Conservation (phyloP, 495 filamentous ascomycete genomes). For the Monascus purpureus region DNA sequence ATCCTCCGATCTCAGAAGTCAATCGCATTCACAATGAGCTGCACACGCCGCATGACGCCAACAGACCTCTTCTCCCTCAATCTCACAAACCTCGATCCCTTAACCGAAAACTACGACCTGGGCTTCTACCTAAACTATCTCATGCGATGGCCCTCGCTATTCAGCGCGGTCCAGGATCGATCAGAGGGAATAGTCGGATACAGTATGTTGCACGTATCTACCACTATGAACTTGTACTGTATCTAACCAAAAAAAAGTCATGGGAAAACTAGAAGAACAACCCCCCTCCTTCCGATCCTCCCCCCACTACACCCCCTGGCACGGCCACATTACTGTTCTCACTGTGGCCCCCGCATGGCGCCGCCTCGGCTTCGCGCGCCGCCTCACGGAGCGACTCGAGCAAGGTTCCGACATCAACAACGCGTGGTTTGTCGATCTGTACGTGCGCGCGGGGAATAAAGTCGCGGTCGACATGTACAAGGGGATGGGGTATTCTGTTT, state of each 20-base stretch:
- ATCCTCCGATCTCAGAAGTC: too few relatives aligned
- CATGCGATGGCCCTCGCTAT: conserved; percentile 86
- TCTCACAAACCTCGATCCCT: conserved; percentile 69
- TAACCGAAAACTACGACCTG: conserved; percentile 93
- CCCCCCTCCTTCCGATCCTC: conserved; percentile 54
- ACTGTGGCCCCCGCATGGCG: conserved; percentile 81
- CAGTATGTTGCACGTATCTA: too few relatives aligned
- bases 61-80: conserved; percentile 75
- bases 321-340: conserved; percentile 92
- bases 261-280: conserved; percentile 90
- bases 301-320: conserved; percentile 86
- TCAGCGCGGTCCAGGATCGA: conserved; percentile 70
- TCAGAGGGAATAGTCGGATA: conserved; percentile 80
- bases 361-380: conserved; percentile 70
- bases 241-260: conserved; percentile 43
- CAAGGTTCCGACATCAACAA: conserved; percentile 60
- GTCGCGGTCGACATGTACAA: conserved; percentile 80
- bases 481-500: conserved; percentile 78
- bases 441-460: conserved; percentile 77
- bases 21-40: conserved; percentile 51
- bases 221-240: too few relatives aligned
- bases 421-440: conserved; percentile 93
- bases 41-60: conserved; percentile 54
- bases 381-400: conserved; percentile 67
- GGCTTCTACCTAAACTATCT: conserved; percentile 92